phyloP scores from a whole-genome alignment of 75 land plant species.

The Pinus taeda region DNA sequence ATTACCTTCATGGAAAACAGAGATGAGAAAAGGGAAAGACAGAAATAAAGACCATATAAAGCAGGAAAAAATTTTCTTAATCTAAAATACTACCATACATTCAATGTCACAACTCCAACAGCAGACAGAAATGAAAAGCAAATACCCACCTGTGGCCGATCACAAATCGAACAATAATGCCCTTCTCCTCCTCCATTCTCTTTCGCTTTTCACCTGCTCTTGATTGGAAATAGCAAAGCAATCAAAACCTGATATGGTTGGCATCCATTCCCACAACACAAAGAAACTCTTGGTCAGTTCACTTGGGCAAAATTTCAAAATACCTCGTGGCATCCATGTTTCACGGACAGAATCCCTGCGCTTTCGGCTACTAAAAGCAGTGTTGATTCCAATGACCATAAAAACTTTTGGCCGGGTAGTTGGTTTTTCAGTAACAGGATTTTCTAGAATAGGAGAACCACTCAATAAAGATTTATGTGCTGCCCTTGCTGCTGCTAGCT shows the following conservation, averaged over 20 bases:
- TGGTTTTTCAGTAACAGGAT: background rate
- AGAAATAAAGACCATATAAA: background rate
- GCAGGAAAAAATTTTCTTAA: too few species aligned
- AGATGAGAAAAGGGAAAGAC: too few species aligned
- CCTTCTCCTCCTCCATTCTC: constrained; percentile 67
- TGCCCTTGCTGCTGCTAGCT: constrained; percentile 35
- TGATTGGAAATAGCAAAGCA: background rate
- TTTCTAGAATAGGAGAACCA: constrained; percentile 21
- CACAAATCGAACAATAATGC: constrained; percentile 69
- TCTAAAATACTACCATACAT: too few species aligned
- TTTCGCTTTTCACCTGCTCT: constrained; percentile 42
- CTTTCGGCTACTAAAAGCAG: constrained; percentile 68
- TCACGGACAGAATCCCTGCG: constrained; percentile 60
- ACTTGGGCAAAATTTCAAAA: background rate
- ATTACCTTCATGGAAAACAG: too few species aligned
- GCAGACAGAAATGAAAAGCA: background rate
- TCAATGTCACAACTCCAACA: too few species aligned
- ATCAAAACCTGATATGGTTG: too few species aligned
- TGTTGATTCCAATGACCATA: constrained; percentile 59
- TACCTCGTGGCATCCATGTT: constrained; percentile 65
- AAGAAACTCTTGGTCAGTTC: too few species aligned
- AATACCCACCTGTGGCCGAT: constrained; percentile 69
- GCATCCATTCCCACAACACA: too few species aligned
- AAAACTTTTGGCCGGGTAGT: constrained; percentile 12
- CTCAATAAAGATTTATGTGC: constrained; percentile 12